Evolutionary conservation across 2,329 filamentous ascomycete species (phyloP), one percentile per base, ranked within the genome.

Genomic region (Ascosphaera pollenicola): DNA sequence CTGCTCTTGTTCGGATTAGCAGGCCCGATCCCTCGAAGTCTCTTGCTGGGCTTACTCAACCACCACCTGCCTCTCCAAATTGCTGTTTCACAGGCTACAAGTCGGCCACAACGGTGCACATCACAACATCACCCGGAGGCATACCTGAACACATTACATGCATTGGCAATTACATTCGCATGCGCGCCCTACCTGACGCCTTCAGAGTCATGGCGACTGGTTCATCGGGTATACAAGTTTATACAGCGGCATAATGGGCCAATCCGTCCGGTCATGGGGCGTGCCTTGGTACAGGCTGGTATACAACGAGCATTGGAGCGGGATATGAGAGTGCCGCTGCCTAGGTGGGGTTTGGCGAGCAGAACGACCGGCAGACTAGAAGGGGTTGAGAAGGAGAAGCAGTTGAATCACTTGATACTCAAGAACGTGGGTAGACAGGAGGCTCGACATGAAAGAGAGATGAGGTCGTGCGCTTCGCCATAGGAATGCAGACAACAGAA

Each of bases 201-300:
- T 0, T 56, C 57, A n/a, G 50, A 53, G 8, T 56, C 65, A 0
- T 65, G 61, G 42, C 51, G 58, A n/a, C 47, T 62, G 19, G 59
- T 68, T 6, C 56, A 60, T 45, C 60, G 60, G 50, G 59, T 63
- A 39, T 68, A 65, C 45, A 46, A 50, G 5, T 64, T 59, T 44
- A 54, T 70, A 3, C 48, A 52, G 17, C 51, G 52, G 17, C 55
- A 62, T 35, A 45, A 54, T 37, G 62, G 59, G 7, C 60, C 60
- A 2, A 48, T 69, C 13, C 50, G 53, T 15, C 54, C 59, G 1
- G 44, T 55, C 2, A 51, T 71, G 41, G 59, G 57, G 5, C 58
- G 62, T 24, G 64, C 68, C 1, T 46, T 71, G 47, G 65, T 67
- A 41, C 56, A 62, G 45, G 61, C 63, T 17, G 66, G 63, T 13